phyloP scores from a whole-genome alignment of 192 early-diverging fungal genomes.

The Umbelopsis sp. region DNA sequence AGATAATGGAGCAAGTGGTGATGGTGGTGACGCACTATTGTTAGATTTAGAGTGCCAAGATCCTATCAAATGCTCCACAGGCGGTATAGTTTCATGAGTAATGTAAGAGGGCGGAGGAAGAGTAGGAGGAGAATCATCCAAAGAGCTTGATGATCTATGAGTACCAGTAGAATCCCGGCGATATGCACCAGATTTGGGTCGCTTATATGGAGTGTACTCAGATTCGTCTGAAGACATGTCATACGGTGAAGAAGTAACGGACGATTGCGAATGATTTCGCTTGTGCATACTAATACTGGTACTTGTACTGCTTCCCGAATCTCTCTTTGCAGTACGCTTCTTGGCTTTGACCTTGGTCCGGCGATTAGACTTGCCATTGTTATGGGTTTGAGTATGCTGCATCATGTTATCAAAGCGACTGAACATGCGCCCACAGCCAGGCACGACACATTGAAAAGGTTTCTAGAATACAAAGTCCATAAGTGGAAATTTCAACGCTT shows the following conservation, averaged over 20 bases:
- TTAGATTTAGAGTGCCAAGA: background rate
- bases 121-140: background rate
- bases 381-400: conserved; percentile 72
- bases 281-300: background rate
- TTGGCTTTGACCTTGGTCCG: background rate
- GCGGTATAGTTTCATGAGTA: background rate
- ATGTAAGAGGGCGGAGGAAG: conserved; percentile 5
- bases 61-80: conserved; percentile 6
- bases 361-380: conserved; percentile 27
- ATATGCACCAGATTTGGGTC: background rate
- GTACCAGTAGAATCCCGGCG: background rate
- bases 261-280: background rate
- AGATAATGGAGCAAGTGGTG: conserved; percentile 2
- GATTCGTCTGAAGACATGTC: conserved; percentile 14
- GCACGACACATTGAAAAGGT: conserved; percentile 68
- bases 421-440: conserved; percentile 63
- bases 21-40: background rate
- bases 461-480: conserved; percentile 43
- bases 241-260: background rate
- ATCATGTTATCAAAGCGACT: conserved; percentile 79
- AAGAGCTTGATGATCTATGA: background rate
- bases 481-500: too few species aligned
- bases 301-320: conserved; percentile 5
- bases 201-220: conserved; percentile 6
- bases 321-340: background rate